Evolutionary conservation across 129 eudicot genomes (phyloP), one percentile per base, ranked within the genome.

Genomic region (Oenanthe sinensis): DNA sequence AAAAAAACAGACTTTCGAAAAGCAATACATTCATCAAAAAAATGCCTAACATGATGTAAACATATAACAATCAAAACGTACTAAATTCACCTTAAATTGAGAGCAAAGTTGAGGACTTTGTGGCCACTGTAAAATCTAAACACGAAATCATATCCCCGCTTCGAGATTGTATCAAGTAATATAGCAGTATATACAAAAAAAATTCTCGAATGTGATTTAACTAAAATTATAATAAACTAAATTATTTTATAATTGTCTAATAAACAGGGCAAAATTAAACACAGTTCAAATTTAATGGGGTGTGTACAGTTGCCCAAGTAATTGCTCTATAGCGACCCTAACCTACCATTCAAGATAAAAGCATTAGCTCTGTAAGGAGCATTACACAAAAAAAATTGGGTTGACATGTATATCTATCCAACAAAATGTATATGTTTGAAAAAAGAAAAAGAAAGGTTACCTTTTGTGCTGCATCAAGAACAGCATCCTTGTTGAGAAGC

Each of bases 401-500:
- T 70, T 70, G 17, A 7, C 13, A 49, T 49, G 5, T 5, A 15
- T 5, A 50, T 10, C 33, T 58, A 33, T 67, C 72, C 42, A 67
- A 58, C n/a, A 37, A 79, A 36, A 72, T 37, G 28, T 2, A 22
- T 36, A 60, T 8, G 13, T 55, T 37, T 37, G 40, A 37, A 37
- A 65, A 11, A 40, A 71, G 19, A 17, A 4, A n/a, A n/a, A n/a
- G n/a, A n/a, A n/a, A n/a, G n/a, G n/a, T 48, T 75, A 94, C 99
- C 99, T 90, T 92, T 63, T 88, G 86, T 48, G 99, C 99, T 44
- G 99, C 94, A 89, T 95, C 89, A 14, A 95, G 74, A 81, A 95
- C 99, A 47, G 86, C 89, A 76, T 95, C 97, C 80, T 90, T 86
- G 73, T 81, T 87, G 95, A 95, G 87, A 86, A 95, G 91, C 84